Conservation (phyloP, 163 green algal genomes). For the Chlorella variabilis region DNA sequence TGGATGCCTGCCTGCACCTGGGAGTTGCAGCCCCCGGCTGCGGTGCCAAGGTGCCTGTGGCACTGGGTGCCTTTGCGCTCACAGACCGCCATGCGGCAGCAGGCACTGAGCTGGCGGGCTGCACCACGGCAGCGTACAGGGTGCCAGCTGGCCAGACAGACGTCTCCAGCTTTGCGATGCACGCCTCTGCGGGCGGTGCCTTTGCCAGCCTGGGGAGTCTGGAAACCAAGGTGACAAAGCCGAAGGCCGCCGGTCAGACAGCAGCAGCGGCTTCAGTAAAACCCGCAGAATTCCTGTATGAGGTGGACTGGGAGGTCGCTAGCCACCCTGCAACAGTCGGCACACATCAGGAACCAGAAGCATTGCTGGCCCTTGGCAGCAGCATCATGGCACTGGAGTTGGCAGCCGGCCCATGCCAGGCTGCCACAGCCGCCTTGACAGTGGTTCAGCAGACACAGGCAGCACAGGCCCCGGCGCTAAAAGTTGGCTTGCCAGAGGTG, state of each 20-base stretch:
- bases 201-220: conserved; percentile 31
- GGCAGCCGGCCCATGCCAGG: background rate
- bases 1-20: conserved; percentile 78
- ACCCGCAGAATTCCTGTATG: conserved; percentile 48
- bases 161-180: conserved; percentile 26
- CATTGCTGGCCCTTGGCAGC: background rate
- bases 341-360: background rate
- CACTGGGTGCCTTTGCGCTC: conserved; percentile 49
- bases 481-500: background rate
- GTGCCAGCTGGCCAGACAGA: background rate
- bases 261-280: background rate
- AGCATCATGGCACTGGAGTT: background rate
- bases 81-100: background rate
- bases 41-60: conserved; percentile 74
- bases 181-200: background rate
- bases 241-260: conserved; percentile 17
- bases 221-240: conserved; percentile 37
- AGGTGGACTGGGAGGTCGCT: conserved; percentile 35
- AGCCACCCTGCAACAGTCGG: background rate
- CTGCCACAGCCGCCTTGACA: background rate
- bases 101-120: conserved; percentile 1
- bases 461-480: background rate
- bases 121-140: conserved; percentile 2
- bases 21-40: conserved; percentile 62
- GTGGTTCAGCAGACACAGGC: conserved; percentile 12